Base-by-base conservation (phyloP, 805 yeast genomes). In the Yamadazyma scolyti region DNA sequence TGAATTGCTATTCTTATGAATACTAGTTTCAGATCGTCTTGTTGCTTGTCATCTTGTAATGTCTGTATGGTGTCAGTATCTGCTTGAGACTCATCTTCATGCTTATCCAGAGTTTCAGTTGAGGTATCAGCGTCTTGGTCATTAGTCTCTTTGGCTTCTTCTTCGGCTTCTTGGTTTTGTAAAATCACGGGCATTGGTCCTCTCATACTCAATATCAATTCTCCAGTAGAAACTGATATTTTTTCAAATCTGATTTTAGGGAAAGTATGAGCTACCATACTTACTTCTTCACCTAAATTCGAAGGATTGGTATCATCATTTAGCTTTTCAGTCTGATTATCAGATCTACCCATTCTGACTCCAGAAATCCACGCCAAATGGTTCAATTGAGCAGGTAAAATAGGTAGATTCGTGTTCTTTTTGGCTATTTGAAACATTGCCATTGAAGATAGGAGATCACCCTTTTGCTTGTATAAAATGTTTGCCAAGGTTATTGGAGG, bases 281-380 rank as follows among this genome's bases (percentile, higher is more conserved):
- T 82, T 2, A 93, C 88, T 54, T 90, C 98, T 54, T 89, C 96
- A 5, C 96, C 96, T 16, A 90, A 56, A 48, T 86, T 87, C 15
- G 79, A 60, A 0, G 78, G 74, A 21, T 53, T 57, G 6, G 48
- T 55, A 10, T 51, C 58, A 6, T 46, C 39, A 10, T 27, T 36
- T 4, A 33, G 25, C 18, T 39, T 44, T 12, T 40, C 42, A 4
- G 29, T 4, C 16, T 37, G 29, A 34, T 62, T 59, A 4, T 72
- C 73, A 6, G 75, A 52, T 24, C 67, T 61, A 1, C 86, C 86
- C 41, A 90, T 75, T 35, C 88, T 68, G 6, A 90, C 95, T 30
- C 97, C 97, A 0, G 96, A 80, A 22, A 94, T 79, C 97, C 97
- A 90, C 41, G 82, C 79, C 39, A 90, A 61, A 49, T 86, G 95